Percentiles rank a stretch among this genome's conserved stretches.
Conservation (phyloP, 768 basidiomycete species). For the Rhodocollybia butyracea region DNA sequence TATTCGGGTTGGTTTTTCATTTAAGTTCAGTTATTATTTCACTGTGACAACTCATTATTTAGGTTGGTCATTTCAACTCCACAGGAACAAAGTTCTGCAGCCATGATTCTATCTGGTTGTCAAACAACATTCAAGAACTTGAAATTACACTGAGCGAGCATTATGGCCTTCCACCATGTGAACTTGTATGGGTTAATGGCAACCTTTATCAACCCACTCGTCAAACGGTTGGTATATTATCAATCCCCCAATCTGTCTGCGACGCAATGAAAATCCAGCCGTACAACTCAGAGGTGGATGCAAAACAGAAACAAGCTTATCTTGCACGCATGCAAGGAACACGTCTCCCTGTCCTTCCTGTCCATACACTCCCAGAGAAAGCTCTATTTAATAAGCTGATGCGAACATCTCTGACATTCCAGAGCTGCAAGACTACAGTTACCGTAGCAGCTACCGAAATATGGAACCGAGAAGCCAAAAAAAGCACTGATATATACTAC, state of each 20-base stretch:
- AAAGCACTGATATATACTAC: too few species aligned
- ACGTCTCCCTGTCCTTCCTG: neutral
- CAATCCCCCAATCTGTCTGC: conserved; percentile 5
- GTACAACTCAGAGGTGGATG: neutral
- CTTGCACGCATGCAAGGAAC: neutral
- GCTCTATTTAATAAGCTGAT: neutral
- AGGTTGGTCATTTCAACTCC: neutral
- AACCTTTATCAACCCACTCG: conserved; percentile 11
- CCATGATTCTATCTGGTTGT: conserved; percentile 10
- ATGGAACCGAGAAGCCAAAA: neutral
- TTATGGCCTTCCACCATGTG: neutral
- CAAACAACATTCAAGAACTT: conserved; percentile 8
- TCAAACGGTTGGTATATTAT: conserved; percentile 9
- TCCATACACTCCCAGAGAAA: neutral
- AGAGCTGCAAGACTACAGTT: neutral
- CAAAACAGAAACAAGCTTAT: neutral
- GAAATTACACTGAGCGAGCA: neutral
- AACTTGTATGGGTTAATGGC: conserved; percentile 11
- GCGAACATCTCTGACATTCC: too few species aligned
- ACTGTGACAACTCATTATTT: neutral
- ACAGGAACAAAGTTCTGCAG: conserved; percentile 3
- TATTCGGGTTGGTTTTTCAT: neutral
- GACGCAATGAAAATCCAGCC: neutral
- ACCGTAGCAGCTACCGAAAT: neutral
- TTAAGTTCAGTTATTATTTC: neutral